Evolutionary conservation across 2,329 filamentous ascomycete species (phyloP).

Genomic region (Fusarium neocosmosporiellum): DNA sequence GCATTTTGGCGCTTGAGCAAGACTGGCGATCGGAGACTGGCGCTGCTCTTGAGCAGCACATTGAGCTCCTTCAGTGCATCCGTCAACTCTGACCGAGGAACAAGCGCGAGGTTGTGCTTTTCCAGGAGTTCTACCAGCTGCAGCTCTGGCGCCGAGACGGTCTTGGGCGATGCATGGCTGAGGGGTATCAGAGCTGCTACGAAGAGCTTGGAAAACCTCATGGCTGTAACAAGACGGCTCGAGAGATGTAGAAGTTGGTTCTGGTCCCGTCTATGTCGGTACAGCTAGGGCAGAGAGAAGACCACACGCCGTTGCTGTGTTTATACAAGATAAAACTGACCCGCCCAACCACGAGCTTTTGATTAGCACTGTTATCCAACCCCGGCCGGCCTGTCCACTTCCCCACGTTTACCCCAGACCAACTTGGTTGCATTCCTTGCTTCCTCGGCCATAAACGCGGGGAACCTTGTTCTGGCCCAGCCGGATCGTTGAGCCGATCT

Average conservation of each 20-base stretch:
- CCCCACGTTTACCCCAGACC: slow-evolving; percentile 21
- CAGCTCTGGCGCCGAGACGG: slow-evolving; percentile 46
- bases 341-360: neutral
- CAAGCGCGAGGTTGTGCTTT: slow-evolving; percentile 57
- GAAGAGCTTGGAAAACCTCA: slow-evolving; percentile 53
- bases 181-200: slow-evolving; percentile 49
- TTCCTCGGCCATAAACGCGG: slow-evolving; percentile 2
- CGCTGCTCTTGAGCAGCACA: slow-evolving; percentile 50
- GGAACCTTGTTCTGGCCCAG: slow-evolving; percentile 16
- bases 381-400: neutral
- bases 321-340: neutral
- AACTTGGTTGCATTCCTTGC: neutral
- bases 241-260: neutral
- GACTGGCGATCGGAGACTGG: slow-evolving; percentile 7
- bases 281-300: neutral
- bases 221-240: slow-evolving; percentile 24
- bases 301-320: neutral
- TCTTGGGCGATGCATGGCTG: slow-evolving; percentile 42
- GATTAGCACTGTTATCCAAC: slow-evolving; percentile 7
- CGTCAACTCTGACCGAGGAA: slow-evolving; percentile 59
- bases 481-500: neutral
- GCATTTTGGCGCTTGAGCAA: slow-evolving; percentile 29
- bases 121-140: slow-evolving; percentile 55
- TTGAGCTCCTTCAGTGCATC: slow-evolving; percentile 57
- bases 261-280: neutral